These are phyloP conservation scores for Yarrowia bubula DNA, from an alignment of 805 yeast genomes.

Conservation along the genomic window DNA sequence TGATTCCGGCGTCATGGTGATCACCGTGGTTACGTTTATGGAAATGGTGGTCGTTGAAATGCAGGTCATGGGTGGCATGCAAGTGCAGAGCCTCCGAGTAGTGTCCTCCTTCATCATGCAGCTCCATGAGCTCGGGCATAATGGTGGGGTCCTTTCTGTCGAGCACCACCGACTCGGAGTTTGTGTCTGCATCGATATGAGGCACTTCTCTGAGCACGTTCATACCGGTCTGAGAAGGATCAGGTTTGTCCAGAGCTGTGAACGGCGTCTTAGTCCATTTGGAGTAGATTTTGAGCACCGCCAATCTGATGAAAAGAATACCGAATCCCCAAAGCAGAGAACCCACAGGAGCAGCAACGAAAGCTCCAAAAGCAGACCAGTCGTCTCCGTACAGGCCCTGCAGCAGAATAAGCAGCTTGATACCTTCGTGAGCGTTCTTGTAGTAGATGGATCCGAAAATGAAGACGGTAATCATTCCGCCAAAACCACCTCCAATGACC, in stretches of 20 bases:
- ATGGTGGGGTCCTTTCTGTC: slow-evolving; percentile 18
- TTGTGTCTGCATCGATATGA: background rate
- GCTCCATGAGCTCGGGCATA: slow-evolving; percentile 3
- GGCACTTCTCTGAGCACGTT: background rate
- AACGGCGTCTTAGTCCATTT: slow-evolving; percentile 41
- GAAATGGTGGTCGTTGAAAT: background rate
- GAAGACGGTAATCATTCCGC: slow-evolving; percentile 76
- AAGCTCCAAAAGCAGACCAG: slow-evolving; percentile 95
- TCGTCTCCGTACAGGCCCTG: slow-evolving; percentile 73
- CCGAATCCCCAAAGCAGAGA: slow-evolving; percentile 60
- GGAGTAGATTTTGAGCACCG: slow-evolving; percentile 36
- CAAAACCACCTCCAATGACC: slow-evolving; percentile 77
- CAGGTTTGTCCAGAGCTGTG: slow-evolving; percentile 41
- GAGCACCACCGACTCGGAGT: slow-evolving; percentile 1
- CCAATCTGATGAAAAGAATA: slow-evolving; percentile 44
- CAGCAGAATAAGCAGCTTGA: slow-evolving; percentile 59
- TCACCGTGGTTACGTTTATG: background rate
- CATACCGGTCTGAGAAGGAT: background rate
- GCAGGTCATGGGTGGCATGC: background rate
- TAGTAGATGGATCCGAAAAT: slow-evolving; percentile 82
- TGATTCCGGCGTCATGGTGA: background rate
- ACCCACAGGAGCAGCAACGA: slow-evolving; percentile 85
- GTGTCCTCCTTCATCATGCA: slow-evolving; percentile 14
- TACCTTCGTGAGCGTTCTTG: slow-evolving; percentile 71
- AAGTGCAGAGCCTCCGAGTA: background rate